Evolutionary conservation across 306 rosid genomes (phyloP).

Genomic region (Herpetospermum pedunculosum): DNA sequence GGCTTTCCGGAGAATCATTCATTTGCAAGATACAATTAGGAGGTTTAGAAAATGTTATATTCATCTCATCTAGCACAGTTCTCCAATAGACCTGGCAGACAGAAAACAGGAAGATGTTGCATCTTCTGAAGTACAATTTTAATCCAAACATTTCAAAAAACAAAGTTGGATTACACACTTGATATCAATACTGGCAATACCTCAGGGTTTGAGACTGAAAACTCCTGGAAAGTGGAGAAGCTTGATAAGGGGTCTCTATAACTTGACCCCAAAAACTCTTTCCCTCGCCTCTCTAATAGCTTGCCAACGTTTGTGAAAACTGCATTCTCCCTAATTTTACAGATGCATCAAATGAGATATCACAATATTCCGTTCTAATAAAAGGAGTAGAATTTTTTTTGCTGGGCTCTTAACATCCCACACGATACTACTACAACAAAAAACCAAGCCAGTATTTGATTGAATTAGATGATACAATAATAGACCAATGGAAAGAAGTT

Average conservation of each 20-base stretch:
- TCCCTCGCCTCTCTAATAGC: conserved; percentile 60
- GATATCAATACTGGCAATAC: conserved; percentile 16
- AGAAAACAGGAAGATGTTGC: conserved; percentile 3
- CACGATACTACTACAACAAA: not conserved
- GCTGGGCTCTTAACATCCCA: not conserved
- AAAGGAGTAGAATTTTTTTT: not conserved
- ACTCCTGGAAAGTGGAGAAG: conserved; percentile 62
- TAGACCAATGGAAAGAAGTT: not conserved
- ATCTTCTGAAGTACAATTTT: conserved; percentile 6
- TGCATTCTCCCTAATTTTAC: conserved; percentile 41
- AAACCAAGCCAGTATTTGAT: not conserved
- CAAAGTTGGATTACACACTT: not conserved
- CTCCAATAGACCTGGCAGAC: conserved; percentile 69
- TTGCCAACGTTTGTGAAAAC: conserved; percentile 52
- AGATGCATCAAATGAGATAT: conserved; percentile 8
- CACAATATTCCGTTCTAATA: not conserved
- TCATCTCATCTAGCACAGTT: conserved; percentile 56
- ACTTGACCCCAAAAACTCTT: conserved; percentile 55
- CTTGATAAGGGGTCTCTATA: conserved; percentile 78
- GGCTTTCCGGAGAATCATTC: conserved; percentile 21
- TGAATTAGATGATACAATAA: not conserved
- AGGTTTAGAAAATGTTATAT: conserved; percentile 41
- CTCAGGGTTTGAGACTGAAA: conserved; percentile 81
- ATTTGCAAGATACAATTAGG: conserved; percentile 64
- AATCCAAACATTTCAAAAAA: not conserved